These are phyloP conservation scores for Kwoniella sp. DNA, from an alignment of 768 basidiomycete species.

Conservation along the genomic window DNA sequence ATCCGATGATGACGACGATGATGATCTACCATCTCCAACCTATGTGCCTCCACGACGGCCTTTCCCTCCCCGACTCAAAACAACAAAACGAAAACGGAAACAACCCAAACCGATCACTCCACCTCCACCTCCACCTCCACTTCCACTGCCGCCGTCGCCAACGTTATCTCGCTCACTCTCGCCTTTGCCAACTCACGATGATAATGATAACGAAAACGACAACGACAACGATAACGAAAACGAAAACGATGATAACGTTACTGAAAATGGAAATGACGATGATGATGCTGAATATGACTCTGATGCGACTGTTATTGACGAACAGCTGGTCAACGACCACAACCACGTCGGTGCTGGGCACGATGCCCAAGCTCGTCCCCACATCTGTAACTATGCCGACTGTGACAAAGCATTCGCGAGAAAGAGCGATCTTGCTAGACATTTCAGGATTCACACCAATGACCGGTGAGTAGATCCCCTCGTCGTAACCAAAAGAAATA, in stretches of 20 bases:
- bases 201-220: no score
- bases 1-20: background rate
- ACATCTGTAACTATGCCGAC: conserved; percentile 35
- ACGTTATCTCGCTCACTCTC: no score
- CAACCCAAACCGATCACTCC: background rate
- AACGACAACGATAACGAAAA: background rate
- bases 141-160: background rate
- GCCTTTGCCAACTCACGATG: background rate
- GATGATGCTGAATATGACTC: background rate
- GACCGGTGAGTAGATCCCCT: conserved; percentile 53
- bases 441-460: conserved; percentile 58
- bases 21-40: background rate
- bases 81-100: background rate
- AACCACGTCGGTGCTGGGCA: conserved; percentile 42
- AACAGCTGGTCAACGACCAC: conserved; percentile 48
- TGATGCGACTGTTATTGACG: conserved; percentile 4
- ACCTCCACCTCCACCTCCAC: background rate
- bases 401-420: conserved; percentile 57
- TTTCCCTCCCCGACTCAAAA: background rate
- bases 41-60: background rate
- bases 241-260: background rate
- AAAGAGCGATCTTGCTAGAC: conserved; percentile 57
- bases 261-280: background rate
- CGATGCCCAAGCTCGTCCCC: conserved; percentile 40
- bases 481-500: no score